Base-by-base conservation (phyloP, 2,329 filamentous ascomycete genomes). In the Cordyceps militaris region DNA sequence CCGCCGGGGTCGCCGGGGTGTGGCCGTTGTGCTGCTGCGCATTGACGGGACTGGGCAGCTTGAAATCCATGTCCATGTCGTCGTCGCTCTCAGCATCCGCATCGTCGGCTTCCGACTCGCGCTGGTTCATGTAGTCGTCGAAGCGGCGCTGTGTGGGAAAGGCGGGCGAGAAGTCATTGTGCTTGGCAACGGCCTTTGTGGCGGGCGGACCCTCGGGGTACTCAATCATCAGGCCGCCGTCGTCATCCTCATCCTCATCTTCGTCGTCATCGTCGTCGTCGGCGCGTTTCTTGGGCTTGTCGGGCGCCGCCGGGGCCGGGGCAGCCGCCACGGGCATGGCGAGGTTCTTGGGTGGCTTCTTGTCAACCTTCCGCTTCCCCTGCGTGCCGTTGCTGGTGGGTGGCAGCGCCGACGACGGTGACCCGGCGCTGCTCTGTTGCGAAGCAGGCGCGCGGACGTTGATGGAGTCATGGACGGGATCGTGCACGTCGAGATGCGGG, bases 211-310 rank as follows among this genome's bases (percentile, higher is more conserved):
- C 79, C 47, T 77, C 81, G 0, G 83, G 83, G 62, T 83, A 84
- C 67, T 86, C 84, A 57, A 86, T 75, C 26, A 79, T 77, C 34
- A 85, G 73, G 26, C 78, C 79, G 48, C 79, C 78, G 52, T 83
- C 82, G 24, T 80, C 82, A 44, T 83, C 80, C 13, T 79, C 76
- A 19, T 79, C 77, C 13, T 79, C 76, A 19, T 79, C 77, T 4
- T 80, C 79, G 8, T 80, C 77, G 0, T 81, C 79, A 2, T 79
- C 77, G 7, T 82, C 77, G 1, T 79, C 69, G 1, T 79, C 76
- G 4, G 75, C 69, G 8, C 64, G 63, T 36, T 68, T 64, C 2
- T 50, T 28, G 1, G 66, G 60, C 51, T 71, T 67, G 1, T 40
- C 21, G 24, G 19, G 4, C 19, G 52, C 14, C 13, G 34, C 13